Base-by-base conservation (phyloP, 2,329 filamentous ascomycete genomes). In the Ceratocystis smalleyi region DNA sequence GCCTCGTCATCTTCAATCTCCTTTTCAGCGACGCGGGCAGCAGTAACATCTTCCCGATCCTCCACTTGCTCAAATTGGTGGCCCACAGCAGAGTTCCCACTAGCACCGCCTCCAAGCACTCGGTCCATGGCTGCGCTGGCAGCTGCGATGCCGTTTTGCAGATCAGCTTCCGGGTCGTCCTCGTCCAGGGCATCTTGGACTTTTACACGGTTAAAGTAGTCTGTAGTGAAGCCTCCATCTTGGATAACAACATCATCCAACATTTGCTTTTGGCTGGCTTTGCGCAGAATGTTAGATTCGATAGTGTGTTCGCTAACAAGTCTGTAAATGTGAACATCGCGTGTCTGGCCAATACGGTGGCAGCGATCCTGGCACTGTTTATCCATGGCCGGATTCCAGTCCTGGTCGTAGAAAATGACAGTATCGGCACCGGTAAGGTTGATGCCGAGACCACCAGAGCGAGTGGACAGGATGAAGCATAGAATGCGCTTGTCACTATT, bases 381-480 rank as follows among this genome's bases (percentile, higher is more conserved):
- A 77, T 99, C 94, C 94, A 99, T 99, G 62, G 95, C 94, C 0
- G 94, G 94, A 71, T 99, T 99, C 95, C 95, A 99, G 73, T 99
- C 94, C 66, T 97, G 85, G 71, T 99, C 94, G 75, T 97, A 99
- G 74, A 99, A 99, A 69, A 99, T 96, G 70, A 99, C 94, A 0
- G 91, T 96, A 73, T 97, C 94, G 4, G 94, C 94, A 60, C 94
- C 94, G 0, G 92, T 97, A 54, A 99, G 79, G 70, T 99, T 99
- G 77, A 99, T 95, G 65, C 94, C 94, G 0, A 99, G 79, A 64
- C 94, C 94, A 69, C 94, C 94, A 0, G 94, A 96, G 65, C 94
- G 85, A 61, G 91, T 96, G 0, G 92, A 97, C 4, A 99, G 77
- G 70, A 99, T 99, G 76, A 99, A 99, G 68, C 87, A 92, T 15